Evolutionary conservation across 192 early-diverging fungal species (phyloP), one percentile per base, ranked within the genome.

Genomic region (Podila epicladia): DNA sequence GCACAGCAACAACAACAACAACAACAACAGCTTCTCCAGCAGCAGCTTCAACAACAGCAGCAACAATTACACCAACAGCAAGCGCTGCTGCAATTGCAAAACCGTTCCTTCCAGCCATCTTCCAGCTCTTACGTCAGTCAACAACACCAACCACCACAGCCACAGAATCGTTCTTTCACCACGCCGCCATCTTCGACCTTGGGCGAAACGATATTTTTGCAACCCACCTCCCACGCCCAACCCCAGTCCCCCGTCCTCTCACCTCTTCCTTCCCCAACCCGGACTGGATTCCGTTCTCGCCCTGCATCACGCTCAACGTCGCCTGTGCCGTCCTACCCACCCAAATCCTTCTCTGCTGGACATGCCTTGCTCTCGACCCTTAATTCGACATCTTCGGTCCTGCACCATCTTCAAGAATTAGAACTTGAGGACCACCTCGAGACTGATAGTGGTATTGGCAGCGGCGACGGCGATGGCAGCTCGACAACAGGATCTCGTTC

Each of bases 211-310:
- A 24, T 22, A 26, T 55, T 24, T 26, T 24, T 55, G 24, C 20
- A 55, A 8, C n/a, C 24, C 53, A n/a, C 20, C 22, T 26, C 53
- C 1, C 53, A 45, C 13, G 13, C 59, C 31, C 59, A 33, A 61
- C 8, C 59, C 26, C 59, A 61, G 24, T 80, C 77, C 7, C 77
- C 77, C 8, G 69, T 80, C 32, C 48, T 41, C 9, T 80, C 77
- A n/a, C 77, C 77, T 41, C 67, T 80, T 38, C 77, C 77, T 35
- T 80, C 77, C 33, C 77, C 77, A 35, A 67, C 72, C 67, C 72
- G 68, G 45, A 63, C 77, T 38, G 77, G 71, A 37, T 80, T 80
- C 49, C 70, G 62, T 22, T 80, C 77, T 65, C 77, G 77, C 60
- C 67, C 77, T 62, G 77, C 65, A 65, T 80, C 77, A 65, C 66